phyloP scores from a whole-genome alignment of 2,329 filamentous ascomycete genomes.

The Phyllosticta citrichinensis region DNA sequence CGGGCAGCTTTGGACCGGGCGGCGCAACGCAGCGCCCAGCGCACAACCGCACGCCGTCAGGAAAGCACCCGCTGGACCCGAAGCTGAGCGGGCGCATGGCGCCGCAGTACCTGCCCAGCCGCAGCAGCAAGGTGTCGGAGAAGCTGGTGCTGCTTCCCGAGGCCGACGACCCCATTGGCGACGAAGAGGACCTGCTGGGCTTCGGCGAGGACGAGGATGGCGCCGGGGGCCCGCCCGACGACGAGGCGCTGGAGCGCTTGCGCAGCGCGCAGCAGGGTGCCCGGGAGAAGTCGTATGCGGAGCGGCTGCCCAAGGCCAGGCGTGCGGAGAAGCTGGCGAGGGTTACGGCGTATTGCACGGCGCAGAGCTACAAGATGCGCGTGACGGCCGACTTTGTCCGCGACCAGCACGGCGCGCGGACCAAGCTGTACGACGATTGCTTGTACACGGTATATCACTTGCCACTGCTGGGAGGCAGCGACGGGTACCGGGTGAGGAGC shows the following conservation, averaged over 20 bases:
- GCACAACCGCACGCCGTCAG: slow-evolving; percentile 39
- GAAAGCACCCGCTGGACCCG: slow-evolving; percentile 43
- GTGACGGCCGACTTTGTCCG: slow-evolving; percentile 81
- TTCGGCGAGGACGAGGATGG: slow-evolving; percentile 50
- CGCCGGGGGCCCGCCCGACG: slow-evolving; percentile 48
- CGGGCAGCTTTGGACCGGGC: slow-evolving; percentile 19
- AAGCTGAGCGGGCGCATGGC: slow-evolving; percentile 47
- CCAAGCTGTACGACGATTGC: slow-evolving; percentile 96
- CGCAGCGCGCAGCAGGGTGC: slow-evolving; percentile 56
- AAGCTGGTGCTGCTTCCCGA: slow-evolving; percentile 94
- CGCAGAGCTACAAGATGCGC: slow-evolving; percentile 84
- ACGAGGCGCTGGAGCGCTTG: slow-evolving; percentile 56
- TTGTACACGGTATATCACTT: slow-evolving; percentile 92
- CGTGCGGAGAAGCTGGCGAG: slow-evolving; percentile 79
- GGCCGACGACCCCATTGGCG: slow-evolving; percentile 44
- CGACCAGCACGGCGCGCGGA: slow-evolving; percentile 78
- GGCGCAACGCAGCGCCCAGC: slow-evolving; percentile 30
- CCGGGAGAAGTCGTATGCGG: slow-evolving; percentile 80
- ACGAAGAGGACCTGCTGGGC: slow-evolving; percentile 42
- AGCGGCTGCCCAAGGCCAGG: slow-evolving; percentile 79
- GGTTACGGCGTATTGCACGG: slow-evolving; percentile 92
- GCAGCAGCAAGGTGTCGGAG: slow-evolving; percentile 89
- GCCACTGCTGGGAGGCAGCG: slow-evolving; percentile 72
- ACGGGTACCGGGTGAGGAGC: slow-evolving; percentile 81
- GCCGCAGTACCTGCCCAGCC: slow-evolving; percentile 59